These are phyloP conservation scores for Colletotrichum liriopes DNA, from an alignment of 2,329 filamentous ascomycete species.

Conservation along the genomic window DNA sequence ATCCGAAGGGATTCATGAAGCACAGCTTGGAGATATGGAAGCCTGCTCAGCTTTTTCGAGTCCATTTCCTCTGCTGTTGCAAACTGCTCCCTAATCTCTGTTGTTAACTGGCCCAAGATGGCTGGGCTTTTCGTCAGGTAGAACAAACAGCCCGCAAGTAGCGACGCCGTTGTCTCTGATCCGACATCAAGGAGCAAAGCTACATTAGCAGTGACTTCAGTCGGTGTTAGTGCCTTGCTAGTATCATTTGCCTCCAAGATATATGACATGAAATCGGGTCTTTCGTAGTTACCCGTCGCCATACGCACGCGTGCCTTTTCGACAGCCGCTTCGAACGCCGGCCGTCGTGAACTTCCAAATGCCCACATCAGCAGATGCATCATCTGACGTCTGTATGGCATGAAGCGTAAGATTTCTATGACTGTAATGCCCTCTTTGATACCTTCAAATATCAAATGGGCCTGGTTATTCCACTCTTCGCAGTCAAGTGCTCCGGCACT, in stretches of 20 bases:
- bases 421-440: not conserved
- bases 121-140: not conserved
- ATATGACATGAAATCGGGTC: not conserved
- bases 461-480: not conserved
- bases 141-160: not conserved
- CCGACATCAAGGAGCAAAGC: not conserved
- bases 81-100: not conserved
- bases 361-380: constrained; percentile 3
- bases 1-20: constrained; percentile 9
- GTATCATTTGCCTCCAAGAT: constrained; percentile 1
- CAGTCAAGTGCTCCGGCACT: not conserved
- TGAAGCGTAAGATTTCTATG: not conserved
- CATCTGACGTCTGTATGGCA: not conserved
- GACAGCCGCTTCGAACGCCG: not conserved
- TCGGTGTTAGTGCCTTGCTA: not conserved
- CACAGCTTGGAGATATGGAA: constrained; percentile 42
- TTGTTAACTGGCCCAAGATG: not conserved
- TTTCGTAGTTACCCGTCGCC: constrained; percentile 4
- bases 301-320: not conserved
- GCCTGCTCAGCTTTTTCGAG: not conserved
- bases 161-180: constrained; percentile 1
- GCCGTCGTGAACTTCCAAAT: not conserved
- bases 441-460: constrained; percentile 2
- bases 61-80: not conserved
- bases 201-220: not conserved